Base-by-base conservation (phyloP, 192 early-diverging fungal genomes). In the Gigaspora rosea region DNA sequence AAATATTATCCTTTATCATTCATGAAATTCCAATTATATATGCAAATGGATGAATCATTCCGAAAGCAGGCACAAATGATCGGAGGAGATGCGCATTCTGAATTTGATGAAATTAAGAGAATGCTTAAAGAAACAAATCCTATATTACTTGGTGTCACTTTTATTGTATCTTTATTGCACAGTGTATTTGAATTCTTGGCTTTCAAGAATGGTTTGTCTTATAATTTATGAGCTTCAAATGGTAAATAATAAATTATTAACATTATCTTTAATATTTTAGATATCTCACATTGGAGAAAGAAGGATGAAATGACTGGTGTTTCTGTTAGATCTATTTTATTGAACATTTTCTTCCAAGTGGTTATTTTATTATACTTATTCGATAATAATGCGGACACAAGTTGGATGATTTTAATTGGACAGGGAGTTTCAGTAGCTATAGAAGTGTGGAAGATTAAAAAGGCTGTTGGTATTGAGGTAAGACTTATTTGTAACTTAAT, bases 61-160 rank as follows among this genome's bases (percentile, higher is more conserved):
- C 80, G 82, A 49, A 88, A 91, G 81, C 80, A 88, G 48, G 71
- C 77, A n/a, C 89, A 90, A 8, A 79, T 86, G 36, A 88, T 89
- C 62, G 84, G 86, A 6, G 78, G 83, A 18, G 86, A 88, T 49
- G 85, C 86, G 27, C 78, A 82, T 1, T 59, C 72, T 62, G 86
- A 89, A 67, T 80, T 90, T 63, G 95, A 97, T 75, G 91, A 96
- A 76, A 81, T 97, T 47, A 97, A 97, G 85, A 86, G 94, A 61
- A 96, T 96, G 94, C 88, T 97, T 75, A 72, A 89, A 67, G 95
- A 97, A 61, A 97, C 95, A 49, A 97, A 95, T 80, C 95, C 95
- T 4, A 88, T 90, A 63, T 82, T 97, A 5, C 80, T 97, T 63
- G 87, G 81, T 3, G 75, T 93, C 6, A 97, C 95, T 6, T 84